Evolutionary conservation across 2,329 filamentous ascomycete species (phyloP).

Genomic region (Xylaria arbuscula): DNA sequence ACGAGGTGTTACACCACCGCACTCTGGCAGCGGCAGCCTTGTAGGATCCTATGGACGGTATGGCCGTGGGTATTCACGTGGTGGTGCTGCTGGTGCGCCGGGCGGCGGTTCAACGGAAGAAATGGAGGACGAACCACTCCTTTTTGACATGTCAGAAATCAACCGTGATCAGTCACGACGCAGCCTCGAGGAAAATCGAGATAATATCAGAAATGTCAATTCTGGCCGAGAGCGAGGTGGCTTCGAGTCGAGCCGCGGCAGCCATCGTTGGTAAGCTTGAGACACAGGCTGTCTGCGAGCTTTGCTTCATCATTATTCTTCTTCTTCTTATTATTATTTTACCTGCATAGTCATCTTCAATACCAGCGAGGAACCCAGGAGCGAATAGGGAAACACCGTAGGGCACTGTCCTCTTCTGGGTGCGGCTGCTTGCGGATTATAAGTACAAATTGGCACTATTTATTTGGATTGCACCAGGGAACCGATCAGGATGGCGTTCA

Average conservation of each 20-base stretch:
- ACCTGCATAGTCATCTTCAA: neutral
- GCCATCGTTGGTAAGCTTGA: slow-evolving; percentile 44
- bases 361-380: neutral
- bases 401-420: slow-evolving; percentile 24
- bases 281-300: neutral
- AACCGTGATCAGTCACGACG: slow-evolving; percentile 66
- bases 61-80: slow-evolving; percentile 52
- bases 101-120: slow-evolving; percentile 60
- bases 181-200: slow-evolving; percentile 66
- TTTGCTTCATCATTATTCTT: slow-evolving; percentile 2
- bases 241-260: slow-evolving; percentile 52
- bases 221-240: slow-evolving; percentile 52
- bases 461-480: slow-evolving; percentile 31
- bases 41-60: slow-evolving; percentile 50
- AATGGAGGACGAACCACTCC: slow-evolving; percentile 73
- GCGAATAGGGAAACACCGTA: neutral
- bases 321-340: neutral
- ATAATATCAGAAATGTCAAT: slow-evolving; percentile 54
- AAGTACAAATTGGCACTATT: slow-evolving; percentile 37
- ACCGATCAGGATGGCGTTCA: slow-evolving; percentile 35
- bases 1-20: slow-evolving; percentile 49
- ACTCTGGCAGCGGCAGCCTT: slow-evolving; percentile 51
- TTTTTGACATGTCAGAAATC: slow-evolving; percentile 80
- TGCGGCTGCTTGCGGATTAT: slow-evolving; percentile 22
- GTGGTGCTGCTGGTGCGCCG: slow-evolving; percentile 55